These are phyloP conservation scores for Fraxinus baroniana DNA, from an alignment of 305 asterid species.

Conservation along the genomic window DNA sequence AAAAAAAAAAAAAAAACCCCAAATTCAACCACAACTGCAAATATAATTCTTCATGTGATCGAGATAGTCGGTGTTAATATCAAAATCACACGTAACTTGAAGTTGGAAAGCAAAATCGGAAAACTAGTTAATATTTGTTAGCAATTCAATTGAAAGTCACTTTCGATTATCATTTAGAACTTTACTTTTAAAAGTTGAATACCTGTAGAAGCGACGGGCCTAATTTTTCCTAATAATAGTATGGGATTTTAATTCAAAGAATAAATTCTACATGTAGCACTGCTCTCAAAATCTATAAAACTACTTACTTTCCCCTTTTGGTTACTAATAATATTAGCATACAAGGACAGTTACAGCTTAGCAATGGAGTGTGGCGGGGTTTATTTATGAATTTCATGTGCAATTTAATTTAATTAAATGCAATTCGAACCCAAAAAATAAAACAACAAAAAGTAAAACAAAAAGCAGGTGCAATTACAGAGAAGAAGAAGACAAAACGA, in stretches of 20 bases:
- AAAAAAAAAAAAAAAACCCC: too few relatives aligned
- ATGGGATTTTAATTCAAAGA: not conserved
- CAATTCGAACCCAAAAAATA: not conserved
- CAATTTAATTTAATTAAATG: not conserved
- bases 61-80: too few relatives aligned
- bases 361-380: not conserved
- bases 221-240: not conserved
- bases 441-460: not conserved
- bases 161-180: not conserved
- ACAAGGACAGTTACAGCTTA: not conserved
- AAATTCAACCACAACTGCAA: too few relatives aligned
- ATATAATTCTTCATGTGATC: too few relatives aligned
- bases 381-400: not conserved
- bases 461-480: not conserved
- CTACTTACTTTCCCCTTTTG: not conserved
- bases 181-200: not conserved
- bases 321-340: not conserved
- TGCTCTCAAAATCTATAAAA: too few relatives aligned
- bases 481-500: not conserved
- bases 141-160: too few relatives aligned
- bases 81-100: too few relatives aligned
- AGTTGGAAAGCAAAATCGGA: too few relatives aligned
- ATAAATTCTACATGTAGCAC: too few relatives aligned
- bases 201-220: not conserved
- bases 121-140: too few relatives aligned